Conservation (phyloP, 1,284 basidiomycete species). For the Leccinum pachyderme region DNA sequence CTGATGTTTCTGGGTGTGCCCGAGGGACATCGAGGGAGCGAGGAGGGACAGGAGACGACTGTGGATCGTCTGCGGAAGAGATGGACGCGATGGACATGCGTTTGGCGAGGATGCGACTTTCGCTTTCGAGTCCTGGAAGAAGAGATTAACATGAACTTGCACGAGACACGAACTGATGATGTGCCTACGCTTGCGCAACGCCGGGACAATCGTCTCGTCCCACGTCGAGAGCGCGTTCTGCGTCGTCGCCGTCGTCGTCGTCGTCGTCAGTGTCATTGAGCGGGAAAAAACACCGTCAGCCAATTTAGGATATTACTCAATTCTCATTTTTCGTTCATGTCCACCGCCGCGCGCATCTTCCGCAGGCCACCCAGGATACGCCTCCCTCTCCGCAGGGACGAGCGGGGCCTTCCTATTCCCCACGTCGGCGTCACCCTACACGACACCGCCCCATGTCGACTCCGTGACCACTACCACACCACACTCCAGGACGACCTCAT, state of each 20-base stretch:
- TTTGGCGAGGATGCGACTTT: conserved; percentile 67
- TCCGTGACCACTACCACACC: conserved; percentile 82
- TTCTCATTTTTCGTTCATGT: conserved; percentile 13
- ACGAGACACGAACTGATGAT: not conserved
- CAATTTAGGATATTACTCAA: not conserved
- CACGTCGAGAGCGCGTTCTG: conserved; percentile 30
- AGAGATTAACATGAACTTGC: not conserved
- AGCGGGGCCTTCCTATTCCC: conserved; percentile 60
- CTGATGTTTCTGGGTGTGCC: conserved; percentile 19
- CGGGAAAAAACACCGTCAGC: not conserved
- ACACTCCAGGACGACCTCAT: conserved; percentile 87
- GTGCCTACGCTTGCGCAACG: conserved; percentile 31
- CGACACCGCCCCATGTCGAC: conserved; percentile 74
- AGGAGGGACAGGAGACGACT: conserved; percentile 16
- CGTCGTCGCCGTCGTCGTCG: conserved; percentile 17
- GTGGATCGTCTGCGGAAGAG: conserved; percentile 45
- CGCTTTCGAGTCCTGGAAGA: conserved; percentile 63
- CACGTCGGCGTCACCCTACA: conserved; percentile 62
- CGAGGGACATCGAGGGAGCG: conserved; percentile 19
- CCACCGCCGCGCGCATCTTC: conserved; percentile 37
- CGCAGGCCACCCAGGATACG: conserved; percentile 47
- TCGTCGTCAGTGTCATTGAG: conserved; percentile 27
- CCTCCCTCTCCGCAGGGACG: conserved; percentile 48
- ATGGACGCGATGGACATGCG: conserved; percentile 73
- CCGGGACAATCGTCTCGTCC: conserved; percentile 35